Conservation (phyloP, 306 rosid species). For the Trichosanthes truncata region DNA sequence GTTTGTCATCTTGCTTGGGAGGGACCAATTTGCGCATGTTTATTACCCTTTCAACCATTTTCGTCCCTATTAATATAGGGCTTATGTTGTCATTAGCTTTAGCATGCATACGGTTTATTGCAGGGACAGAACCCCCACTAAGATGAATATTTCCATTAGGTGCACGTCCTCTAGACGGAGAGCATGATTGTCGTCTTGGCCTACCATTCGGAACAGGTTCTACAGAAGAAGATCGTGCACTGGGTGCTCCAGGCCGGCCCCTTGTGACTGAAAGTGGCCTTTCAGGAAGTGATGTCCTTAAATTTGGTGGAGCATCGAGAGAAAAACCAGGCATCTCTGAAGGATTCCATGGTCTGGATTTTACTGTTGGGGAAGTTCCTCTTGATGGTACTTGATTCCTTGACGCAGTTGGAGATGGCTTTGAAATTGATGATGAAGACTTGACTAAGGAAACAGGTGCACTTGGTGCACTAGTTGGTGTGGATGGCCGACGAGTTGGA, state of each 20-base stretch:
- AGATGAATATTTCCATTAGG: constrained; percentile 50
- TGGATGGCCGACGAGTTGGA: constrained; percentile 73
- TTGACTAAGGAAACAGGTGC: constrained; percentile 40
- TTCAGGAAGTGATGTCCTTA: constrained; percentile 80
- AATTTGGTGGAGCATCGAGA: constrained; percentile 83
- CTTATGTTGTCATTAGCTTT: constrained; percentile 71
- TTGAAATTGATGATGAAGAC: constrained; percentile 40
- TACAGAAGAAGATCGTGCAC: constrained; percentile 73
- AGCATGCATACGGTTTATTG: constrained; percentile 52
- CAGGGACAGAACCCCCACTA: constrained; percentile 91
- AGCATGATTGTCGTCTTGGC: constrained; percentile 84
- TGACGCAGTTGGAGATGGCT: constrained; percentile 36
- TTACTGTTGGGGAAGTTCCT: constrained; percentile 80
- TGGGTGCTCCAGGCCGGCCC: constrained; percentile 97
- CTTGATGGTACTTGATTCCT: constrained; percentile 65
- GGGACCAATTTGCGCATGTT: constrained; percentile 88
- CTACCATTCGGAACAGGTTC: constrained; percentile 72
- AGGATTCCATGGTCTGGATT: constrained; percentile 90
- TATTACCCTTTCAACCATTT: constrained; percentile 92
- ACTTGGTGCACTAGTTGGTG: constrained; percentile 52
- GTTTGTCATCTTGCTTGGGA: constrained; percentile 75
- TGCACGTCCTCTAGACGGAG: constrained; percentile 87
- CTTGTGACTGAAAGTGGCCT: constrained; percentile 78
- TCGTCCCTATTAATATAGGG: constrained; percentile 71
- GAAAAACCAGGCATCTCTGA: constrained; percentile 94